A percentile compares a stretch with the other conserved stretches of the same genome.
phyloP scores from a whole-genome alignment of 805 yeast species.

The Pichia occidentalis region DNA sequence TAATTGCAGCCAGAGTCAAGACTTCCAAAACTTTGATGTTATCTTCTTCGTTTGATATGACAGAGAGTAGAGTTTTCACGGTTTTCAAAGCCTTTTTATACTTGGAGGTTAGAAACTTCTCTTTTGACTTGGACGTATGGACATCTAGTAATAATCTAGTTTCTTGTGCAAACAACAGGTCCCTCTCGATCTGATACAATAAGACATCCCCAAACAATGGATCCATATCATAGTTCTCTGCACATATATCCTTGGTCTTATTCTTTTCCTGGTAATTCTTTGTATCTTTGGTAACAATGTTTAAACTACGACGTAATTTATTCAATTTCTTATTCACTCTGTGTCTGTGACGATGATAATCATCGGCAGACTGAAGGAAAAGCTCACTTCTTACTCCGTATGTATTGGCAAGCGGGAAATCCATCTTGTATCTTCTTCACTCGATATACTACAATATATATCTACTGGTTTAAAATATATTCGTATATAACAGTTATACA shows the following conservation, averaged over 20 bases:
- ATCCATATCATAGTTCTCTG: conserved; percentile 46
- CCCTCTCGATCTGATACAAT: conserved; percentile 72
- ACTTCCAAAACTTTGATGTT: conserved; percentile 28
- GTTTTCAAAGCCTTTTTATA: conserved; percentile 54
- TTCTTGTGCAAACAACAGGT: conserved; percentile 62
- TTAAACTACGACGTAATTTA: conserved; percentile 57
- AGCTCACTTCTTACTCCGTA: conserved; percentile 55
- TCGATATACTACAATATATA: too few relatives aligned
- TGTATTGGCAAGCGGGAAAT: conserved; percentile 41
- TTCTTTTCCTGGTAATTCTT: conserved; percentile 49
- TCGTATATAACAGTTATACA: too few relatives aligned
- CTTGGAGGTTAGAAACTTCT: conserved; percentile 55
- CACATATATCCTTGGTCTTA: conserved; percentile 39
- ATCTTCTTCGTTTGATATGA: conserved; percentile 36
- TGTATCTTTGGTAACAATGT: conserved; percentile 60
- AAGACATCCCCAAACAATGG: conserved; percentile 49
- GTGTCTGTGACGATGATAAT: conserved; percentile 62
- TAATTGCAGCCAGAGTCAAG: conserved; percentile 31
- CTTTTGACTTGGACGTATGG: conserved; percentile 39
- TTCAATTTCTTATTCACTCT: conserved; percentile 54
- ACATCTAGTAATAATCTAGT: conserved; percentile 49
- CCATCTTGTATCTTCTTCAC: too few relatives aligned
- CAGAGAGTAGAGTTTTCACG: conserved; percentile 36
- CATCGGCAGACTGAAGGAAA: conserved; percentile 59
- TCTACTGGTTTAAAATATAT: too few relatives aligned